Conservation (phyloP, 768 basidiomycete species). For the Trametopsis cervina region DNA sequence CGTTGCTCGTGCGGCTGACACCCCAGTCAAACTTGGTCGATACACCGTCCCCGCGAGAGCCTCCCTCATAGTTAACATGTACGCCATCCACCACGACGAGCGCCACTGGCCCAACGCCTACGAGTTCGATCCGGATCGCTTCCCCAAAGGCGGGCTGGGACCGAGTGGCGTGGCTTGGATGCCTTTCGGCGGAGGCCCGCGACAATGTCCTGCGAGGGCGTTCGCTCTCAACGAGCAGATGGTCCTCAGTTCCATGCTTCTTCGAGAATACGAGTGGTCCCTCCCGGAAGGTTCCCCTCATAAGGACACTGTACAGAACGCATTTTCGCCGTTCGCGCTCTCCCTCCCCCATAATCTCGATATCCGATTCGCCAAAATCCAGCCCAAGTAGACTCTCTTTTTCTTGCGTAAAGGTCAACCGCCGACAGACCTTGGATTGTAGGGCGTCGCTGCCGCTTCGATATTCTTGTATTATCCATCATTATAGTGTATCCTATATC, state of each 20-base stretch:
- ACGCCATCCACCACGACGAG: conserved; percentile 2
- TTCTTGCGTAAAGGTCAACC: no score
- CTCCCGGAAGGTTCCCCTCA: conserved; percentile 26
- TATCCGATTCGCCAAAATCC: conserved; percentile 24
- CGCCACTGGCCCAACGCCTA: neutral
- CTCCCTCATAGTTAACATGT: conserved; percentile 28
- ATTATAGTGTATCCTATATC: no score
- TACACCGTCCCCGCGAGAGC: conserved; percentile 25
- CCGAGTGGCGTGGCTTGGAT: neutral
- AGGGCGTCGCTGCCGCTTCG: no score
- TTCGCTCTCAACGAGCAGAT: conserved; percentile 28
- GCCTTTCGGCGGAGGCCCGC: neutral
- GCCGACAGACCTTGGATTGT: no score
- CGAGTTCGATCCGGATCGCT: conserved; percentile 1
- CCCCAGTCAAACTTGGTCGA: conserved; percentile 26
- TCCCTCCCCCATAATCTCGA: conserved; percentile 28
- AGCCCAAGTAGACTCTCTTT: no score
- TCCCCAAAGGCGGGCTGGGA: neutral
- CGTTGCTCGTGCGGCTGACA: conserved; percentile 20
- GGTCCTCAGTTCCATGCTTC: conserved; percentile 28
- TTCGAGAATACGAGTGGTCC: conserved; percentile 28
- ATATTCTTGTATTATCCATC: no score
- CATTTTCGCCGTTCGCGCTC: conserved; percentile 29
- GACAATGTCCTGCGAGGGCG: conserved; percentile 1
- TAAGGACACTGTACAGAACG: conserved; percentile 24